Evolutionary conservation across 257 asterid genomes (phyloP).

Genomic region (Lithospermum erythrorhizon): DNA sequence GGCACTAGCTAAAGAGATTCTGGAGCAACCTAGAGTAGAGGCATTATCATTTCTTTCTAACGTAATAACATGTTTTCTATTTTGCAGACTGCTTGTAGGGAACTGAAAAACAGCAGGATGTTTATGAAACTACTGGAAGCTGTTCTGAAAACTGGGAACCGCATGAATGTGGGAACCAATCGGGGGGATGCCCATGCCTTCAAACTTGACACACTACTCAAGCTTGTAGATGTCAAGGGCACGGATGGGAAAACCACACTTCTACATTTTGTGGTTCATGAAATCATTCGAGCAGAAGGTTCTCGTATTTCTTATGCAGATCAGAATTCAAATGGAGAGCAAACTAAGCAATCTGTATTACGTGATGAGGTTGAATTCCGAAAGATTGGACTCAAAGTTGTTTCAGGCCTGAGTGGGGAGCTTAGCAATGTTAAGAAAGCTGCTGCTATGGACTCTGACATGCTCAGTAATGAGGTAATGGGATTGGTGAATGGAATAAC

Average conservation of each 20-base stretch:
- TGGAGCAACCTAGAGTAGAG: no score
- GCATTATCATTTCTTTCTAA: not conserved
- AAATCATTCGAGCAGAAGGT: slow-evolving; percentile 67
- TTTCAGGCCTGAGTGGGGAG: slow-evolving; percentile 57
- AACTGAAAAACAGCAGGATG: slow-evolving; percentile 69
- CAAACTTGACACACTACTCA: slow-evolving; percentile 75
- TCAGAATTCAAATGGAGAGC: slow-evolving; percentile 17
- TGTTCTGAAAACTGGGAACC: slow-evolving; percentile 72
- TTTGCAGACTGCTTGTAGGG: slow-evolving; percentile 66
- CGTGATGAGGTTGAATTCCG: slow-evolving; percentile 47
- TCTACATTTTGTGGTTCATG: slow-evolving; percentile 71
- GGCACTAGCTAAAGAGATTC: no score
- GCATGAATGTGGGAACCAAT: slow-evolving; percentile 74
- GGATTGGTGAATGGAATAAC: slow-evolving; percentile 43
- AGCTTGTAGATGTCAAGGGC: slow-evolving; percentile 71
- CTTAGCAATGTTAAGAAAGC: slow-evolving; percentile 71
- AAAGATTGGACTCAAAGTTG: slow-evolving; percentile 58
- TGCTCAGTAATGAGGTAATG: slow-evolving; percentile 34
- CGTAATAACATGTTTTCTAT: not conserved
- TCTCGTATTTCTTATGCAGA: slow-evolving; percentile 35
- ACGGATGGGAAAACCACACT: slow-evolving; percentile 73
- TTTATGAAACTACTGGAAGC: slow-evolving; percentile 72
- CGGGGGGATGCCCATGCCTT: slow-evolving; percentile 75
- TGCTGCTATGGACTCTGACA: slow-evolving; percentile 58
- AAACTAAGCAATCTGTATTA: slow-evolving; percentile 22